phyloP scores from a whole-genome alignment of 495 filamentous ascomycete genomes.

The Penicillium crystallinum region DNA sequence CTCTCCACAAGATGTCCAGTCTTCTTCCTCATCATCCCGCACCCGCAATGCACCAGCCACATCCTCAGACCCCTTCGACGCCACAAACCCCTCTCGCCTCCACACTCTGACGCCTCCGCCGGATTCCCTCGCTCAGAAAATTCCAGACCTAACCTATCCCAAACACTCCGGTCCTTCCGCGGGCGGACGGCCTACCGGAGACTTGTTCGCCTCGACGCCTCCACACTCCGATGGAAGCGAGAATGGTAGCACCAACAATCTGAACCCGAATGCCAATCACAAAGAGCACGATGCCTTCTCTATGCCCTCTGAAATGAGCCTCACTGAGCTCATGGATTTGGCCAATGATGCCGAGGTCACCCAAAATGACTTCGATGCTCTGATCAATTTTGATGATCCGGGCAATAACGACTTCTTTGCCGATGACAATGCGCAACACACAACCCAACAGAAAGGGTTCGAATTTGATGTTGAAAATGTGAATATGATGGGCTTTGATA shows the following conservation, averaged over 20 bases:
- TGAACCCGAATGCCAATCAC: conserved; percentile 31
- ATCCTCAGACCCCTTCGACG: conserved; percentile 16
- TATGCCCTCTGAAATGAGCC: conserved; percentile 38
- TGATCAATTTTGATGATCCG: conserved; percentile 46
- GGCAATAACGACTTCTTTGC: conserved; percentile 34
- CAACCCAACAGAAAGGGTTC: conserved; percentile 16
- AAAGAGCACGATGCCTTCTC: conserved; percentile 23
- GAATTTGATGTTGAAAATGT: conserved; percentile 26
- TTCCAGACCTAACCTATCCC: conserved; percentile 41
- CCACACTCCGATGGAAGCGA: conserved; percentile 43
- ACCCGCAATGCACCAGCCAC: conserved; percentile 6
- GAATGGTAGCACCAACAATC: conserved; percentile 41
- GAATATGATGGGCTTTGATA: conserved; percentile 28
- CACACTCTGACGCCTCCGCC: conserved; percentile 41
- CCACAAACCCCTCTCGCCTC: conserved; percentile 18
- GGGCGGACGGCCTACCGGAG: conserved; percentile 15
- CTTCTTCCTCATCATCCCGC: conserved; percentile 10
- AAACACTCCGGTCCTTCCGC: conserved; percentile 15
- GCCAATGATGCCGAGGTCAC: conserved; percentile 47
- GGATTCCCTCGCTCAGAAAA: conserved; percentile 41
- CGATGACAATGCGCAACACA: conserved; percentile 20
- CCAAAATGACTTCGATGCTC: conserved; percentile 45
- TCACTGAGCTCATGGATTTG: conserved; percentile 43
- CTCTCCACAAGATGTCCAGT: conserved; percentile 36
- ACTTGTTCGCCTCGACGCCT: conserved; percentile 38